Base-by-base conservation (phyloP, 2,329 filamentous ascomycete genomes). In the Sporothrix luriei region DNA sequence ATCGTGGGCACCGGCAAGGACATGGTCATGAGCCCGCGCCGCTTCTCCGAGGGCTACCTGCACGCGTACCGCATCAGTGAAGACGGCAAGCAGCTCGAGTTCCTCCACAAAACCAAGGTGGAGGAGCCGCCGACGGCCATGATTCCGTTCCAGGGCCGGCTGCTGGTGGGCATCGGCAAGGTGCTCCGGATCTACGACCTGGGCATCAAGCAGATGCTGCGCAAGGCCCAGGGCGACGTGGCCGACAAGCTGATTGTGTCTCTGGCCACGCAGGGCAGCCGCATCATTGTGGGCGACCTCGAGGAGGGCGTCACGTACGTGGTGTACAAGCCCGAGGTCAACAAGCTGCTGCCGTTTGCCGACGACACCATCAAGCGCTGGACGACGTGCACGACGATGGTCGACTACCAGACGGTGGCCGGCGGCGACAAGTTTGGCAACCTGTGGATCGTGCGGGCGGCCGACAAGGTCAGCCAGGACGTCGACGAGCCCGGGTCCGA, bases 361-460 rank as follows among this genome's bases (percentile, higher is more conserved):
- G 95, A 99, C 77, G 95, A 99, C 78, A 91, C 90, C 7, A 86
- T 97, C 71, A 85, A 93, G 66, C 89, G 95, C 43, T 98, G 94
- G 92, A 97, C 93, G 1, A 97, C 93, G 0, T 91, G 91, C 74
- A 91, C 91, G 0, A 87, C 93, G 2, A 97, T 99, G 93, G 90
- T 98, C 1, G 95, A 99, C 80, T 99, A 99, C 79, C 95, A 99
- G 78, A 97, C 95, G 0, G 89, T 92, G 29, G 94, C 93, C 2
- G 95, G 94, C 48, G 94, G 94, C 48, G 95, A 99, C 82, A 98
- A 97, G 78, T 99, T 99, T 74, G 96, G 95, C 71, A 99, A 99
- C 76, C 81, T 99, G 19, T 99, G 93, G 90, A 87, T 99, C 57
- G 85, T 99, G 40, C 91, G 95, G 62, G 95, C 92, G 76, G 93